Evolutionary conservation across 306 rosid genomes (phyloP).

Genomic region (Lathyrus oleraceus): DNA sequence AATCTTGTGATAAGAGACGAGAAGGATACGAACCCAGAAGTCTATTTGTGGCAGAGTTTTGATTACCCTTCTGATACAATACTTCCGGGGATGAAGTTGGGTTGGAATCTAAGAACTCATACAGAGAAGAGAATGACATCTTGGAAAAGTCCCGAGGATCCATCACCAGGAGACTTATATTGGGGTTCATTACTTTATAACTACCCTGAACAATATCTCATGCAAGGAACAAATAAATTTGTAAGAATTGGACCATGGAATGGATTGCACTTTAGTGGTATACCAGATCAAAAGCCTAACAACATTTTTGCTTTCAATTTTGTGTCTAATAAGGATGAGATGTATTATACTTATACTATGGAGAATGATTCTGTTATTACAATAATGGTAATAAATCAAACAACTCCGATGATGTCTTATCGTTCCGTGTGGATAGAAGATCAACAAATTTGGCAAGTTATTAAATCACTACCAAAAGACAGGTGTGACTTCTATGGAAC

Average conservation of each 20-base stretch:
- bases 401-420: neutral
- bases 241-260: conserved; percentile 40
- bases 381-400: conserved; percentile 37
- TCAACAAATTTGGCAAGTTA: conserved; percentile 30
- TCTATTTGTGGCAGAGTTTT: conserved; percentile 24
- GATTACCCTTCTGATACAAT: conserved; percentile 52
- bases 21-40: neutral
- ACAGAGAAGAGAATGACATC: conserved; percentile 39
- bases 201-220: conserved; percentile 34
- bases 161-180: conserved; percentile 45
- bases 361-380: conserved; percentile 23
- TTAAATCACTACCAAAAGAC: conserved; percentile 29
- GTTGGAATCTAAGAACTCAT: conserved; percentile 49
- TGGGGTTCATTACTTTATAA: conserved; percentile 23
- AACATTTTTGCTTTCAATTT: conserved; percentile 4
- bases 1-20: conserved; percentile 47
- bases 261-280: conserved; percentile 34
- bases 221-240: conserved; percentile 33
- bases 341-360: neutral
- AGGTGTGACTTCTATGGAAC: conserved; percentile 33
- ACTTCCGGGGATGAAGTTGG: conserved; percentile 55
- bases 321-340: conserved; percentile 32
- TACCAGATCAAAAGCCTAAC: conserved; percentile 29
- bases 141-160: conserved; percentile 52
- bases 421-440: conserved; percentile 31